Conservation (phyloP, 768 basidiomycete genomes). For the Tephrocybe sp. region DNA sequence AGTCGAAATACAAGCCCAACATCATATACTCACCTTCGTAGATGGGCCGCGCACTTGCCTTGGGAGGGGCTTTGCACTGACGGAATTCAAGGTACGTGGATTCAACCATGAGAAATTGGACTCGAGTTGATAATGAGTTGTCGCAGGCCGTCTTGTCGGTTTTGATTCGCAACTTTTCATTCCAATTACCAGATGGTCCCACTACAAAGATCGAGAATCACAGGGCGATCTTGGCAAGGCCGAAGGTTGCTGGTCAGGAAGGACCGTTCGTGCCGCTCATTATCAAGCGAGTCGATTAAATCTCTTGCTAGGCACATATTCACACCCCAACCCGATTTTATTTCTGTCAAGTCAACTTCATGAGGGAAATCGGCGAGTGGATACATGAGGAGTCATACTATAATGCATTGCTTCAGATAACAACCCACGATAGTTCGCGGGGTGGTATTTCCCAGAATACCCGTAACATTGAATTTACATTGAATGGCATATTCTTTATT, state of each 20-base stretch:
- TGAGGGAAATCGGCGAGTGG: no score
- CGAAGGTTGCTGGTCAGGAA: conserved; percentile 30
- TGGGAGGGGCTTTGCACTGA: conserved; percentile 41
- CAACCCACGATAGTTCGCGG: no score
- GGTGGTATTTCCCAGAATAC: no score
- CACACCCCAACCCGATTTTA: no score
- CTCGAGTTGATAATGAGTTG: background rate
- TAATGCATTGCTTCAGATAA: no score
- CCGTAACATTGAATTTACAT: no score
- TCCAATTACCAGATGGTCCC: conserved; percentile 36
- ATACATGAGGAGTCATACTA: no score
- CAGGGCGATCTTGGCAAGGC: conserved; percentile 30
- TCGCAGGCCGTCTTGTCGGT: conserved; percentile 39
- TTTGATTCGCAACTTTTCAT: conserved; percentile 40
- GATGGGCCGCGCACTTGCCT: conserved; percentile 48
- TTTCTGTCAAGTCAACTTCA: no score
- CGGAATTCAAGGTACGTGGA: conserved; percentile 43
- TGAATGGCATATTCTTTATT: no score
- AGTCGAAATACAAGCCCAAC: conserved; percentile 33
- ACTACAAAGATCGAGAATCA: conserved; percentile 32
- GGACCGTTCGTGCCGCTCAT: conserved; percentile 30
- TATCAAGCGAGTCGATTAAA: conserved; percentile 17
- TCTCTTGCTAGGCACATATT: no score
- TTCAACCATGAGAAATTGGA: no score
- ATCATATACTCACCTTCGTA: conserved; percentile 42